Base-by-base conservation (phyloP, 257 asterid genomes). In the Scutellaria galericulata region DNA sequence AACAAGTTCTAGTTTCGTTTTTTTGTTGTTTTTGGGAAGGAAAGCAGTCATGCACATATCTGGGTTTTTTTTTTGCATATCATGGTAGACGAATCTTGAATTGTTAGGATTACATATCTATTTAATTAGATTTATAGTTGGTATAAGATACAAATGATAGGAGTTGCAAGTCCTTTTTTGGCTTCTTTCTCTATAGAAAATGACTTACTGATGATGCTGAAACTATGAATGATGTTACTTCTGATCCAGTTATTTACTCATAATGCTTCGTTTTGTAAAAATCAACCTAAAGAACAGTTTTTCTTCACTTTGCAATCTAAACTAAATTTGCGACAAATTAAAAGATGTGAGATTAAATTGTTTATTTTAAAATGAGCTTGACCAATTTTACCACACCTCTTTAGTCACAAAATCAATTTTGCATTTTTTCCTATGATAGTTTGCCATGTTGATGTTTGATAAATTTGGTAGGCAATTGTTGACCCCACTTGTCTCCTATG, bases 111-210 rank as follows among this genome's bases (percentile, higher is more conserved):
- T 45, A 22, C 57, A 7, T 27, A 31, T 13, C 35, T 24, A 66
- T 27, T 66, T 46, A 13, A 37, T 65, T 48, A 22, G 46, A 39
- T 13, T 45, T 27, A 47, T 9, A 4, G 46, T 48, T 47, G 46
- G 71, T 5, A 46, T 47, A 22, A 24, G 15, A 64, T 64, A 46
- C 56, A 62, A 9, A 6, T 41, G 68, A 62, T 41, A 37, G 68
- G 37, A 15, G 50, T 41, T 62, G 51, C 67, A 15, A 62, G 11
- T 62, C 47, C 14, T 48, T 18, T 18, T 48, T 66, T n/a, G 47
- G 14, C 54, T 9, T 42, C 54, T 42, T 41, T 20, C 8, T 4
- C 6, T 8, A 24, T 45, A 9, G 39, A 64, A 45, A 40, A 42
- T 64, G 52, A 20, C 55, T 6, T 22, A 24, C 5, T 35, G 35